Conservation (phyloP, 805 yeast genomes). For the Lachancea thermotolerans region DNA sequence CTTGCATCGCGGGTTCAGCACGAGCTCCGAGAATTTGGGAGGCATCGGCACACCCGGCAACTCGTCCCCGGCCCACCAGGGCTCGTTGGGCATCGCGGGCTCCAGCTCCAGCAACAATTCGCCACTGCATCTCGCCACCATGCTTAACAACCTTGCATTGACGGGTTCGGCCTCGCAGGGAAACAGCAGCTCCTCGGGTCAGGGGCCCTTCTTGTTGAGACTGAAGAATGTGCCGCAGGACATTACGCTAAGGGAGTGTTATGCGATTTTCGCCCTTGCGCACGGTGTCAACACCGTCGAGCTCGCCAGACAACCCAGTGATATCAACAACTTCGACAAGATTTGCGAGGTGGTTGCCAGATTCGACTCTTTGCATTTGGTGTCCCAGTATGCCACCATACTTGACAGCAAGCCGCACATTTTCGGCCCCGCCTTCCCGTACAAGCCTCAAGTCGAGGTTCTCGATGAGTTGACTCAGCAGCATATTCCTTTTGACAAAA, state of each 20-base stretch:
- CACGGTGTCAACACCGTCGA: conserved; percentile 51
- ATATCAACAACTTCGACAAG: conserved; percentile 12
- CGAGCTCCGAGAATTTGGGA: conserved; percentile 19
- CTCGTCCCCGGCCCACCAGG: conserved; percentile 20
- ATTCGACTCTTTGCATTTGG: conserved; percentile 40
- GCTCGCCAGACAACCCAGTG: conserved; percentile 31
- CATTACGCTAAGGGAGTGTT: conserved; percentile 58
- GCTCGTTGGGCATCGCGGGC: conserved; percentile 8
- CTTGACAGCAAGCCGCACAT: conserved; percentile 36
- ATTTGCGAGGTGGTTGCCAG: conserved; percentile 32
- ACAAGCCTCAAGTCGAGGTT: conserved; percentile 36
- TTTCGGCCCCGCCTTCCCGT: conserved; percentile 44
- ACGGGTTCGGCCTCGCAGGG: conserved; percentile 12
- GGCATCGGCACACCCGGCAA: conserved; percentile 14
- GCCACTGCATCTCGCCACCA: conserved; percentile 27
- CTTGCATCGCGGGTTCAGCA: conserved; percentile 15
- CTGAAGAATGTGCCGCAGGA: conserved; percentile 58
- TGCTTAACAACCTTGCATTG: conserved; percentile 25
- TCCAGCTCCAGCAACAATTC: conserved; percentile 13
- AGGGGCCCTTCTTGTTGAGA: conserved; percentile 31
- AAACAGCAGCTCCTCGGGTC: conserved; percentile 5
- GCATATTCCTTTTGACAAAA: conserved; percentile 16
- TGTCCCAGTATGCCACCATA: conserved; percentile 37
- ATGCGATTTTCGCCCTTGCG: conserved; percentile 63
- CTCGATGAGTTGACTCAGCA: conserved; percentile 32